Evolutionary conservation across 495 filamentous ascomycete genomes (phyloP).

Genomic region (Penicillium silybi): DNA sequence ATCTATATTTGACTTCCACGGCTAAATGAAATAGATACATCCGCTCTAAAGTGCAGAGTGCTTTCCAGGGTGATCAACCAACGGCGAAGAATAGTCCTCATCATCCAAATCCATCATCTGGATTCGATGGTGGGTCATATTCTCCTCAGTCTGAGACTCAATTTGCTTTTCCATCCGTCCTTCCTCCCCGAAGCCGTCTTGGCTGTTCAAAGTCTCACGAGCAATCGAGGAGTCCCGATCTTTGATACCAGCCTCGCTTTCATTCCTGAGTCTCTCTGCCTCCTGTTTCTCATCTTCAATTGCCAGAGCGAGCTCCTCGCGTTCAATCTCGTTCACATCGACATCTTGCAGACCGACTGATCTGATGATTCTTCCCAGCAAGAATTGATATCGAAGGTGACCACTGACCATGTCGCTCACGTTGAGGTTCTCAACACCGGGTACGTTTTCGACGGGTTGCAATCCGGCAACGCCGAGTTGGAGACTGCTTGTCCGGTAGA

Average conservation of each 20-base stretch:
- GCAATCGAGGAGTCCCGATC: constrained; percentile 33
- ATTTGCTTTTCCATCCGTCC: constrained; percentile 39
- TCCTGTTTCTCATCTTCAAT: constrained; percentile 53
- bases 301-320: constrained; percentile 55
- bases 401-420: constrained; percentile 69
- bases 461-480: constrained; percentile 76
- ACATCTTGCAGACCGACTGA: constrained; percentile 67
- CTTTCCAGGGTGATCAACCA: constrained; percentile 18
- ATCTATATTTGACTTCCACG: not conserved
- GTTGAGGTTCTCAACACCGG: constrained; percentile 72
- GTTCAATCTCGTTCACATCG: constrained; percentile 50
- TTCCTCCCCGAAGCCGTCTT: constrained; percentile 35
- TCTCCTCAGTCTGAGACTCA: constrained; percentile 52
- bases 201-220: constrained; percentile 25
- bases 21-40: not conserved
- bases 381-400: constrained; percentile 65
- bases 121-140: constrained; percentile 29
- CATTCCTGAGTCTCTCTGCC: constrained; percentile 44
- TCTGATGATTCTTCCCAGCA: constrained; percentile 64
- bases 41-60: constrained; percentile 16
- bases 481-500: constrained; percentile 72
- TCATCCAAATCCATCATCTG: constrained; percentile 23
- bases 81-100: constrained; percentile 17
- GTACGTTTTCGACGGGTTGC: constrained; percentile 58
- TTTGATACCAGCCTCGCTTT: constrained; percentile 39